Conservation (phyloP, 352 stramenopile genomes). For the Globisporangium emineosum region DNA sequence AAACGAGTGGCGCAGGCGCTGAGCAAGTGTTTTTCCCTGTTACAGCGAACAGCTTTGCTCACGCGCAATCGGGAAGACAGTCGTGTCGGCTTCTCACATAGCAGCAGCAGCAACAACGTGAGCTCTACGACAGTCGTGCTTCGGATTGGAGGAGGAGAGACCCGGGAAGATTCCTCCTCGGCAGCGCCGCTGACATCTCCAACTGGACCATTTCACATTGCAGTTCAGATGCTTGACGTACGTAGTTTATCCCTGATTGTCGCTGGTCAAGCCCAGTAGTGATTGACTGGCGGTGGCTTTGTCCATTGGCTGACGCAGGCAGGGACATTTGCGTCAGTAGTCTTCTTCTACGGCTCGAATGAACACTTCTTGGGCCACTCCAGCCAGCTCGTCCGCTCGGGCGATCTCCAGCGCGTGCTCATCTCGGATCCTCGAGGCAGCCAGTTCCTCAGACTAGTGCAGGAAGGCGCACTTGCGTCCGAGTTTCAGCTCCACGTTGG, state of each 20-base stretch:
- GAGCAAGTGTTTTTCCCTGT: slow-evolving; percentile 22
- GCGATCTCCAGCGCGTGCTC: slow-evolving; percentile 29
- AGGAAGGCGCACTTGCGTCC: slow-evolving; percentile 19
- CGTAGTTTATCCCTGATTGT: neutral
- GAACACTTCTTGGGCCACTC: slow-evolving; percentile 8
- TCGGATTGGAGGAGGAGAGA: neutral
- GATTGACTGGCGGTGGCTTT: neutral
- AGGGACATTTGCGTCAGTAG: slow-evolving; percentile 21
- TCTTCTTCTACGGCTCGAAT: slow-evolving; percentile 21
- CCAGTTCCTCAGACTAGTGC: slow-evolving; percentile 26
- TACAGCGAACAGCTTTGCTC: slow-evolving; percentile 19
- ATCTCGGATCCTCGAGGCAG: slow-evolving; percentile 22
- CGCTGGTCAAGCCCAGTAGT: neutral
- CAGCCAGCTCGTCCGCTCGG: slow-evolving; percentile 20
- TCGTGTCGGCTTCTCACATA: slow-evolving; percentile 5
- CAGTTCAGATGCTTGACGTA: slow-evolving; percentile 39
- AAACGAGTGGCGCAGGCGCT: slow-evolving; percentile 27
- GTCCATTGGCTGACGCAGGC: slow-evolving; percentile 6
- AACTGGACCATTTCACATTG: slow-evolving; percentile 20
- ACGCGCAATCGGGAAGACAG: slow-evolving; percentile 13
- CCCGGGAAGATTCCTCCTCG: neutral
- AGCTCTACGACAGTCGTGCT: slow-evolving; percentile 17
- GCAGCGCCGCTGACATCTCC: neutral
- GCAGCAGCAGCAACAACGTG: neutral
- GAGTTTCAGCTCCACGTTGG: slow-evolving; percentile 40